Evolutionary conservation across 2,329 filamentous ascomycete species (phyloP), one percentile per base, ranked within the genome.

Genomic region (Fusarium neocosmosporiellum): DNA sequence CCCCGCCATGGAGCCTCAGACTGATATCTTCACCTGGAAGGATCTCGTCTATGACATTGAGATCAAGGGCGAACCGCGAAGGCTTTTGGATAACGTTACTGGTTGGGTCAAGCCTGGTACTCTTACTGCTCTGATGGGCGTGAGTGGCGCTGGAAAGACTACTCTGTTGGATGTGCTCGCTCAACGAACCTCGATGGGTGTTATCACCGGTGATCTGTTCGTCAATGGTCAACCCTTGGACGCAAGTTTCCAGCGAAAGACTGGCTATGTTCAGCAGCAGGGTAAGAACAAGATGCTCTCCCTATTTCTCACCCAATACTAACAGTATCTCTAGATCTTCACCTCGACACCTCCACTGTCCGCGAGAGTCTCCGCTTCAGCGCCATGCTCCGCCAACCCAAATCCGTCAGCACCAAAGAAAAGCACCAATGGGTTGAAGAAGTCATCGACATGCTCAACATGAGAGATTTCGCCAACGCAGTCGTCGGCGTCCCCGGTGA

Each of bases 71-170:
- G 89, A 94, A 72, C 83, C 86, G 1, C 89, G 94, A n/a, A 88
- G 92, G 20, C 80, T 98, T 67, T 83, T 98, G 61, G 91, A 97
- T 73, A 85, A 95, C 65, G 93, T 97, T 2, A 90, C 93, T 74
- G 95, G 95, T 5, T 97, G 94, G 93, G 94, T 98, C 65, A 95
- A 95, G 80, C 95, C 95, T 0, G 95, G 95, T 36, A 97, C 93
- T 2, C 83, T 97, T 33, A 97, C 94, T 5, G 94, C 94, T 2
- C 85, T 97, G 7, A 91, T 91, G 89, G 89, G 91, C 33, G 89
- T 91, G 0, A 89, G 78, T 34, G 84, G 84, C 20, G 84, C 84
- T 0, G 84, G 84, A 0, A 85, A 85, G 72, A 85, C 84, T 3
- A 85, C 84, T 0, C 79, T 85, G 2, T 73, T 85, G 2, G 83